Evolutionary conservation across 1,284 basidiomycete genomes (phyloP).

Genomic region (Moesziomyces sp.): DNA sequence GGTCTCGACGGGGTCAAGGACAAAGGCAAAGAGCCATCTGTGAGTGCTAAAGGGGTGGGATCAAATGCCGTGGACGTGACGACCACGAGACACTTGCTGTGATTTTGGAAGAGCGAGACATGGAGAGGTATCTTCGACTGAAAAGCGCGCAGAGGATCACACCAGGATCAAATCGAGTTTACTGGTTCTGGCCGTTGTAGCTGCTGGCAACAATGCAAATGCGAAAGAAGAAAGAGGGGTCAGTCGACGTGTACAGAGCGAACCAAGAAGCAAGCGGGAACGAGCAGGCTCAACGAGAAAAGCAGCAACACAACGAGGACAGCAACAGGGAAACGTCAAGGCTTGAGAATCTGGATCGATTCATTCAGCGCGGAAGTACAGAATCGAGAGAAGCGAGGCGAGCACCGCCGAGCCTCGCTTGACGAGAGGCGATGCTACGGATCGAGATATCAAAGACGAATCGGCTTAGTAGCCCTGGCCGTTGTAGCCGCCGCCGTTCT

Average conservation of each 20-base stretch:
- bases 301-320: background rate
- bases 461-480: slow-evolving; percentile 51
- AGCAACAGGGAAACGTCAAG: background rate
- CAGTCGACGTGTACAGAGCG: slow-evolving; percentile 1
- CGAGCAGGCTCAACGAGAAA: slow-evolving; percentile 3
- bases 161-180: slow-evolving; percentile 6
- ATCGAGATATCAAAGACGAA: background rate
- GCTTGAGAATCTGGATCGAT: slow-evolving; percentile 23
- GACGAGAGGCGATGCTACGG: slow-evolving; percentile 5
- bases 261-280: background rate
- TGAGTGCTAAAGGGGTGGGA: too few species aligned
- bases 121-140: slow-evolving; percentile 3
- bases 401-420: background rate
- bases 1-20: too few species aligned
- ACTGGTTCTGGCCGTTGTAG: slow-evolving; percentile 51
- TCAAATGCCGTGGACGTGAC: too few species aligned
- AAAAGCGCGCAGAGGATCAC: slow-evolving; percentile 1
- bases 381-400: background rate
- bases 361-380: slow-evolving; percentile 24
- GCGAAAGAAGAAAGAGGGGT: background rate
- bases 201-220: slow-evolving; percentile 5
- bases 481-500: slow-evolving; percentile 41
- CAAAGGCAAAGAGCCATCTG: too few species aligned
- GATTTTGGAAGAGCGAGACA: too few species aligned
- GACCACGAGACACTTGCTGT: too few species aligned